Base-by-base conservation (phyloP, 139 green algal genomes). In the Micractinium conductrix region DNA sequence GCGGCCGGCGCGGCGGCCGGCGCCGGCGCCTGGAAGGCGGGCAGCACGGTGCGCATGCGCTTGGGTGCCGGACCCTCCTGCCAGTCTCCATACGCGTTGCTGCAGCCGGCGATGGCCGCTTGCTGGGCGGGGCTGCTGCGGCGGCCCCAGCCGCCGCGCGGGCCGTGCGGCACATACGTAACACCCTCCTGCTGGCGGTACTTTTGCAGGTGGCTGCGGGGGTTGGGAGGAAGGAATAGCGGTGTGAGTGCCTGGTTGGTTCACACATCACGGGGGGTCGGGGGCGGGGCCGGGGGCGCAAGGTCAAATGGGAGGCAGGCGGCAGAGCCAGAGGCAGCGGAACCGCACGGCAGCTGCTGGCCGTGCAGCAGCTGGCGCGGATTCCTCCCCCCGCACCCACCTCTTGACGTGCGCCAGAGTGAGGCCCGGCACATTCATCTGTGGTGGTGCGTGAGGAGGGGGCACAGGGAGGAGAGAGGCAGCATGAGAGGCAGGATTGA, bases 401-500 rank as follows among this genome's bases (percentile, higher is more conserved):
- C 76, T 82, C 40, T 82, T 82, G 38, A 82, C 76, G n/a, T 82
- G 76, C 0, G 76, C 76, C 38, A 82, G 58, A 35, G 76, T 82
- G n/a, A 82, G 76, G 19, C 76, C 76, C 26, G 62, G 58, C 76
- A 82, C 76, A 28, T 35, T 35, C 76, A 82, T 78, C 71, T 60
- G 60, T 24, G 40, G 24, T n/a, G n/a, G n/a, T n/a, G n/a, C n/a
- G n/a, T n/a, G n/a, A n/a, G n/a, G n/a, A n/a, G n/a, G n/a, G n/a
- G n/a, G n/a, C n/a, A n/a, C n/a, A n/a, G n/a, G n/a, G n/a, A n/a
- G n/a, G n/a, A n/a, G n/a, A n/a, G n/a, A n/a, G n/a, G n/a, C n/a
- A n/a, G n/a, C n/a, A n/a, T n/a, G n/a, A n/a, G n/a, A n/a, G n/a
- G n/a, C n/a, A n/a, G n/a, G n/a, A n/a, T n/a, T n/a, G n/a, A n/a